A percentile compares a stretch with the other conserved stretches of the same genome.
Evolutionary conservation across 1,139 yeast genomes (phyloP).

Genomic region (Candida freyschussii): DNA sequence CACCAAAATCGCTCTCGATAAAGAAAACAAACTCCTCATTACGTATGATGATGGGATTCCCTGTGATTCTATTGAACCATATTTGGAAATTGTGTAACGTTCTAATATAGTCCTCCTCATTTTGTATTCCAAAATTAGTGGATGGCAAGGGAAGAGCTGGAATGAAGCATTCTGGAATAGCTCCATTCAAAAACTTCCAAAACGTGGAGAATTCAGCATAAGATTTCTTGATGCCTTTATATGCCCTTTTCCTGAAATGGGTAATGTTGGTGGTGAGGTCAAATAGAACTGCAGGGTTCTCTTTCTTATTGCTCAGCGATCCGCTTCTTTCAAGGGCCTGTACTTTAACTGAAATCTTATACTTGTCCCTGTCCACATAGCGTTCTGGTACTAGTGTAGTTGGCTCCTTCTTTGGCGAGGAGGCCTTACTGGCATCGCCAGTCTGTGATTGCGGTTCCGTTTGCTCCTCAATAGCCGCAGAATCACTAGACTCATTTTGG

Average conservation of each 20-base stretch:
- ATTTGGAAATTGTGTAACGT: constrained; percentile 62
- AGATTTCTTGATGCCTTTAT: constrained; percentile 76
- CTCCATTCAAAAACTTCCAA: constrained; percentile 70
- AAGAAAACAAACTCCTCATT: constrained; percentile 89
- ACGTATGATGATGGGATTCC: constrained; percentile 72
- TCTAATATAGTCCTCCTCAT: constrained; percentile 70
- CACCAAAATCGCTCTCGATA: constrained; percentile 81
- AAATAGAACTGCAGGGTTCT: constrained; percentile 33
- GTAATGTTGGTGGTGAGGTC: constrained; percentile 55
- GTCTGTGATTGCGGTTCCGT: constrained; percentile 1
- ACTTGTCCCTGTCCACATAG: constrained; percentile 17
- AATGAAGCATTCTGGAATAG: constrained; percentile 88
- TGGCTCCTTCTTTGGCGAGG: constrained; percentile 3
- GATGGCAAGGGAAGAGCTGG: constrained; percentile 77
- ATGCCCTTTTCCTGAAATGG: constrained; percentile 64
- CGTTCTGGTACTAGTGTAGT: constrained; percentile 25
- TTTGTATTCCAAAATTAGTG: constrained; percentile 77
- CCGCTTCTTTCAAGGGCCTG: constrained; percentile 34
- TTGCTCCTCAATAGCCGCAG: constrained; percentile 6
- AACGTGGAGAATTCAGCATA: constrained; percentile 72
- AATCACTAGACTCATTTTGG: not conserved
- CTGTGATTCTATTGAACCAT: constrained; percentile 77
- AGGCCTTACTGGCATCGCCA: not conserved
- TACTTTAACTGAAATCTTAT: constrained; percentile 28
- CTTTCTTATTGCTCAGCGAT: constrained; percentile 30